Conservation (phyloP, 2,329 filamentous ascomycete species). For the Berkeleyomyces basicola region DNA sequence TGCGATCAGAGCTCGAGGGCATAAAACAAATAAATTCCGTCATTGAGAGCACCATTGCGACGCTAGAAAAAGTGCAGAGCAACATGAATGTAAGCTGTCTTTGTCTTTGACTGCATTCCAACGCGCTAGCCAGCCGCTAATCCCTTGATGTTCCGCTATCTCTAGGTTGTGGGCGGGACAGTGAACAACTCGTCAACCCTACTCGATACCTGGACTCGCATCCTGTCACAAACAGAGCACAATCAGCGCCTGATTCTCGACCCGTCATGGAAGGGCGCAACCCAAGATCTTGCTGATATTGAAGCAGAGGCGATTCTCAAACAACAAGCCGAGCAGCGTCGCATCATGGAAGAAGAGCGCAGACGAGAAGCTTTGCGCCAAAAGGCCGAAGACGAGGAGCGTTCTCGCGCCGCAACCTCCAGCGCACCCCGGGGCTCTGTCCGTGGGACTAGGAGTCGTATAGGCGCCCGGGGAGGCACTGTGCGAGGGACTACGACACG, state of each 20-base stretch:
- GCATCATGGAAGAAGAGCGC: conserved; percentile 61
- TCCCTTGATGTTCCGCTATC: neutral
- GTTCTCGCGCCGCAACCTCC: conserved; percentile 20
- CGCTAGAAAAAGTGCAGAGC: conserved; percentile 51
- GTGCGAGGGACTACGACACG: conserved; percentile 15
- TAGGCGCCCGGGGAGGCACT: neutral
- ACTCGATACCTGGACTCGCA: conserved; percentile 88
- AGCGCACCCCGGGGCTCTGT: conserved; percentile 17
- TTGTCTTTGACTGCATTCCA: neutral
- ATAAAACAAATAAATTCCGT: conserved; percentile 76
- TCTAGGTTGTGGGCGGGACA: conserved; percentile 65
- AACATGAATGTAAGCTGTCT: conserved; percentile 53
- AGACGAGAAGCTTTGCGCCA: conserved; percentile 53
- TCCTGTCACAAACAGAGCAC: conserved; percentile 92
- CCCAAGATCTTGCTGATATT: conserved; percentile 68
- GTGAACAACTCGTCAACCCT: conserved; percentile 77
- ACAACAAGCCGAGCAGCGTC: conserved; percentile 62
- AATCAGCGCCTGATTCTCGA: conserved; percentile 85
- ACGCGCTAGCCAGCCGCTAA: neutral
- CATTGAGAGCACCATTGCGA: conserved; percentile 62
- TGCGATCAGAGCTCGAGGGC: conserved; percentile 66
- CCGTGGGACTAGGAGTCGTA: conserved; percentile 1
- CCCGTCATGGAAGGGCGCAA: conserved; percentile 76
- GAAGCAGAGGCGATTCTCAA: conserved; percentile 62
- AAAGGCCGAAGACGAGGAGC: conserved; percentile 45